Conservation (phyloP, 1,284 basidiomycete species). For the Mycena citricolor region DNA sequence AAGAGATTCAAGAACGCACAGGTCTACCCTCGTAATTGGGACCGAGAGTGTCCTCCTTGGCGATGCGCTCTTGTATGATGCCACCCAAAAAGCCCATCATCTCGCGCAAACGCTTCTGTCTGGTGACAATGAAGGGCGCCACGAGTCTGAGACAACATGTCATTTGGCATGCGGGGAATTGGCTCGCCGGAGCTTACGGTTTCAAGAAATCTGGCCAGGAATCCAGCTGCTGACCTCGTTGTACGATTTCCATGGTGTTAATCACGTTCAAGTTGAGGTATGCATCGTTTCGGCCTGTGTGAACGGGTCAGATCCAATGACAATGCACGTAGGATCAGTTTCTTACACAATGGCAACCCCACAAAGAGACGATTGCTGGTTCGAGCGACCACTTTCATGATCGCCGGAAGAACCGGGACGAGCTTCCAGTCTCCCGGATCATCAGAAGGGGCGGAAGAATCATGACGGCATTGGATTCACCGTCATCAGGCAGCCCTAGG, state of each 20-base stretch:
- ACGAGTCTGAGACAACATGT: neutral
- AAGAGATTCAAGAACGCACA: conserved; percentile 25
- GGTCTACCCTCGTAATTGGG: conserved; percentile 38
- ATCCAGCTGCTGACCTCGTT: conserved; percentile 24
- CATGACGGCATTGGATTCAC: no score
- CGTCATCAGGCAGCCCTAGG: conserved; percentile 11
- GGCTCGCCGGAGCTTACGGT: conserved; percentile 30
- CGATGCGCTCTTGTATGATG: conserved; percentile 38
- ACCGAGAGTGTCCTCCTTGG: conserved; percentile 36
- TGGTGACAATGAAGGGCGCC: neutral
- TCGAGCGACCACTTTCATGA: conserved; percentile 10
- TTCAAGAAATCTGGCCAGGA: conserved; percentile 31
- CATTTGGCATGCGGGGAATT: neutral
- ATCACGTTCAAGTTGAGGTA: conserved; percentile 33
- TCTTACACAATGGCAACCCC: conserved; percentile 21
- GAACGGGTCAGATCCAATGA: neutral
- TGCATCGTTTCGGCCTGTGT: conserved; percentile 32
- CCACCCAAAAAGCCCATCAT: conserved; percentile 34
- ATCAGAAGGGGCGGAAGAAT: neutral
- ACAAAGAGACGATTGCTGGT: conserved; percentile 21
- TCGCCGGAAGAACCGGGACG: neutral
- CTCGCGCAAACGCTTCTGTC: conserved; percentile 10
- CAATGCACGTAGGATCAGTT: neutral
- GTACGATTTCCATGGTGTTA: conserved; percentile 29
- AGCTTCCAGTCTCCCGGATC: conserved; percentile 11